Percentiles rank a stretch among this genome's conserved stretches.
Evolutionary conservation across 2,329 filamentous ascomycete species (phyloP).

Genomic region (Calonectria pauciramosa): DNA sequence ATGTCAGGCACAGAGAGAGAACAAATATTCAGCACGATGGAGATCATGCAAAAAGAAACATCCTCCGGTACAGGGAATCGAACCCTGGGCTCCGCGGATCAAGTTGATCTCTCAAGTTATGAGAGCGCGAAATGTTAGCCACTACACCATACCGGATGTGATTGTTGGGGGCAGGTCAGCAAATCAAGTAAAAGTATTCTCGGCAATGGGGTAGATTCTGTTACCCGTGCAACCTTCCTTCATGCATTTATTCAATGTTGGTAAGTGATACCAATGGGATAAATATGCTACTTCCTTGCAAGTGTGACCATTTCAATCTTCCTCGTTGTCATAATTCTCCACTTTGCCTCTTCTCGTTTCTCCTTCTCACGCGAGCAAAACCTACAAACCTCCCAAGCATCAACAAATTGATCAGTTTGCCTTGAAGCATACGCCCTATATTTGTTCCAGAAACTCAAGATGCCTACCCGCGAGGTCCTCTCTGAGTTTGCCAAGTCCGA

Average conservation of each 20-base stretch:
- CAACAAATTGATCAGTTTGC: background rate
- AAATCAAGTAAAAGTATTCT: background rate
- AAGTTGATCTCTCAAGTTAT: conserved; percentile 40
- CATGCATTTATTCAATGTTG: background rate
- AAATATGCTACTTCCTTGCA: background rate
- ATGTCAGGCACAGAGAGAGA: background rate
- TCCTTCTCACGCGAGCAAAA: background rate
- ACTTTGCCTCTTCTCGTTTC: background rate
- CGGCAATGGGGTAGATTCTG: background rate
- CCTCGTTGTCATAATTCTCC: background rate
- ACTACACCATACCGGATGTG: conserved; percentile 46
- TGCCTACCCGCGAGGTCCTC: conserved; percentile 42
- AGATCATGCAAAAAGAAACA: background rate
- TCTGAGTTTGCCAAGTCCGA: conserved; percentile 31
- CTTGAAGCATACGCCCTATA: background rate
- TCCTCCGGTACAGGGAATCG: conserved; percentile 39
- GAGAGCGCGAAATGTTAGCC: conserved; percentile 44
- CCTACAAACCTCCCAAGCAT: background rate
- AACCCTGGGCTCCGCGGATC: conserved; percentile 47
- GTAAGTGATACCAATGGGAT: background rate
- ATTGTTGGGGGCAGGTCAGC: background rate
- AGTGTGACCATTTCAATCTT: background rate
- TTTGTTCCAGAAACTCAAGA: background rate
- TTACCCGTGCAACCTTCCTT: conserved; percentile 1
- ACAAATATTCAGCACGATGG: background rate